Percentiles rank a stretch among this genome's conserved stretches.
phyloP scores from a whole-genome alignment of 768 basidiomycete genomes.

The Amanita inopinata region DNA sequence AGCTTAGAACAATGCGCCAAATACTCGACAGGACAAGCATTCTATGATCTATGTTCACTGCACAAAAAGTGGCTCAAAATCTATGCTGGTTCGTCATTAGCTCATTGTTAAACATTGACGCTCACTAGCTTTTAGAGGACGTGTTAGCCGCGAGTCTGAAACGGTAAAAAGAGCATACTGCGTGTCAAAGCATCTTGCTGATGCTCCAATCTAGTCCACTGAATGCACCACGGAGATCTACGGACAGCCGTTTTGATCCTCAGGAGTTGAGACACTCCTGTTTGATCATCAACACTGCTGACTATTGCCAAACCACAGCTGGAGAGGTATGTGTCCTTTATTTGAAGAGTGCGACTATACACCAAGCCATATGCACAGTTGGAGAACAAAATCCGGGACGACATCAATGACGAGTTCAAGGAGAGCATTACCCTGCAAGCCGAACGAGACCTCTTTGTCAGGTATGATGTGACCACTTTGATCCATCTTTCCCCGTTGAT shows the following conservation, averaged over 20 bases:
- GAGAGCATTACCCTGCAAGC: conserved; percentile 74
- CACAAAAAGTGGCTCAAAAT: conserved; percentile 92
- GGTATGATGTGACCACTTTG: conserved; percentile 33
- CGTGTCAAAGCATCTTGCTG: not conserved
- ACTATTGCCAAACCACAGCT: conserved; percentile 92
- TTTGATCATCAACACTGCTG: conserved; percentile 91
- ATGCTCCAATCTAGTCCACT: conserved; percentile 24
- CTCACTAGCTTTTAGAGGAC: conserved; percentile 66
- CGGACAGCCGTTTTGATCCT: conserved; percentile 70
- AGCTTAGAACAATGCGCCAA: conserved; percentile 91
- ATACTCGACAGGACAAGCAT: conserved; percentile 72
- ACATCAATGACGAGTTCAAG: conserved; percentile 65
- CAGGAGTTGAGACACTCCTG: conserved; percentile 75
- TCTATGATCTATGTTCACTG: conserved; percentile 72
- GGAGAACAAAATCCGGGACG: conserved; percentile 84
- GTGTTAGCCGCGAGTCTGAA: conserved; percentile 70
- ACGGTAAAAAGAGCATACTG: conserved; percentile 32
- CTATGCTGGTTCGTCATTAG: conserved; percentile 63
- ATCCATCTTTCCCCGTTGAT: not conserved
- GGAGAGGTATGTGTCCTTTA: conserved; percentile 46
- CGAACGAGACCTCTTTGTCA: conserved; percentile 84
- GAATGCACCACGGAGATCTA: conserved; percentile 51
- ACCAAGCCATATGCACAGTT: no score
- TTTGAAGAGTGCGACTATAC: not conserved
- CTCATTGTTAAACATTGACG: conserved; percentile 4